These are phyloP conservation scores for Aphanomyces invadans DNA, from an alignment of 352 stramenopile species.

Conservation along the genomic window DNA sequence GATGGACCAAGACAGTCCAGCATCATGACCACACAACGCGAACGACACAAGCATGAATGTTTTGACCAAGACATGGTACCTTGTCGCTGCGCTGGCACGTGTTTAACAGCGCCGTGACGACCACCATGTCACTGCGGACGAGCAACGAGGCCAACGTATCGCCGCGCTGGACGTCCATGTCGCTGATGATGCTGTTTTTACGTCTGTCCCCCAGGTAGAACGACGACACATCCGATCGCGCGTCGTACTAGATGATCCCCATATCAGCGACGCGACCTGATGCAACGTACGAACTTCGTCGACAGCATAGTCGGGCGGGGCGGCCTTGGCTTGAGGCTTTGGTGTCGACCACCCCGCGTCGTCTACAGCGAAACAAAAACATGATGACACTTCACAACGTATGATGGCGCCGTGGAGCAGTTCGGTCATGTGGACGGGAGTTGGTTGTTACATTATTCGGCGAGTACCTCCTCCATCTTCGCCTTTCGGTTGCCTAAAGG, in stretches of 20 bases:
- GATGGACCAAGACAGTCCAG: too few species aligned
- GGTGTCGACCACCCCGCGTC: slow-evolving; percentile 17
- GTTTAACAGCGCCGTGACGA: slow-evolving; percentile 28
- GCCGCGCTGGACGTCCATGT: background rate
- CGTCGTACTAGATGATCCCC: background rate
- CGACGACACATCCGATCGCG: background rate
- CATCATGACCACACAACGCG: too few species aligned
- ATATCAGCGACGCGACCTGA: background rate
- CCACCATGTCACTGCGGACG: slow-evolving; percentile 20
- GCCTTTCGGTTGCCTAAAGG: background rate
- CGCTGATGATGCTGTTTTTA: background rate
- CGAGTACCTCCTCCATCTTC: background rate
- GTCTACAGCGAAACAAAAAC: background rate
- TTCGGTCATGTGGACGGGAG: too few species aligned
- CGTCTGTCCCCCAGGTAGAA: background rate
- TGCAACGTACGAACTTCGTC: background rate
- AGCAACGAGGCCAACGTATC: slow-evolving; percentile 10
- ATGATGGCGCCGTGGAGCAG: too few species aligned
- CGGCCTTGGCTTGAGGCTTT: background rate
- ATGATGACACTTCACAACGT: background rate
- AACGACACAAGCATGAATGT: background rate
- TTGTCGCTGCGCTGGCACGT: slow-evolving; percentile 21
- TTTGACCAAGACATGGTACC: background rate
- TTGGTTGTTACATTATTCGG: too few species aligned
- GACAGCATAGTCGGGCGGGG: background rate